Base-by-base conservation (phyloP, 2,329 filamentous ascomycete species). In the Tolypocladium album region DNA sequence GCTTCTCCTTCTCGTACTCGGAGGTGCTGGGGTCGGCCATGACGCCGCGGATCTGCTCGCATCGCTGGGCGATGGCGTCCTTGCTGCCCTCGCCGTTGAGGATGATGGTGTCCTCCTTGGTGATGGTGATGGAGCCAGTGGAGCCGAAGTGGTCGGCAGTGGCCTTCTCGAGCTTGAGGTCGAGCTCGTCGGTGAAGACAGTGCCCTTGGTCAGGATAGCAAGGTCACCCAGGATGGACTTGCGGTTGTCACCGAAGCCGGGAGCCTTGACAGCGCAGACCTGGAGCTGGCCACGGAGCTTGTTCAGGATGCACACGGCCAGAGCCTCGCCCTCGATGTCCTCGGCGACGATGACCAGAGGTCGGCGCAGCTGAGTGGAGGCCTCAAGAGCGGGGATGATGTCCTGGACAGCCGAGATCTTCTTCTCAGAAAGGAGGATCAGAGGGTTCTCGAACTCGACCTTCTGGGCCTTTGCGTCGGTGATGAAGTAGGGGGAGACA, bases 1-100 rank as follows among this genome's bases (percentile, higher is more conserved):
- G 90, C 87, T 99, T 99, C 89, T 99, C 94, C 86, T 97, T 97
- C 86, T 99, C 94, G 80, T 99, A 99, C 73, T 99, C 94, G 56
- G 92, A 97, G 65, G 94, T 99, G 69, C 85, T 88, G 66, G 93
- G 89, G 80, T 99, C 94, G 64, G 82, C 84, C 82, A 97, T 96
- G 78, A 97, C 92, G 68, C 93, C 92, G 68, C 94, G 92, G 78
- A 99, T 99, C 83, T 99, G 94, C 81, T 99, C 94, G 79, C 94
- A 97, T 75, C 94, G 90, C 83, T 97, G 92, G 66, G 89, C 79
- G 71, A 99, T 95, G 67, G 84, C 76, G 73, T 99, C 94, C 85
- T 97, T 97, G 87, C 81, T 88, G 65, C 94, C 94, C 72, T 96
- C 92, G 60, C 94, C 94, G 78, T 99, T 99, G 64, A 99, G 86